Evolutionary conservation across 495 filamentous ascomycete species (phyloP).

Genomic region (Hyaloscypha finlandica): DNA sequence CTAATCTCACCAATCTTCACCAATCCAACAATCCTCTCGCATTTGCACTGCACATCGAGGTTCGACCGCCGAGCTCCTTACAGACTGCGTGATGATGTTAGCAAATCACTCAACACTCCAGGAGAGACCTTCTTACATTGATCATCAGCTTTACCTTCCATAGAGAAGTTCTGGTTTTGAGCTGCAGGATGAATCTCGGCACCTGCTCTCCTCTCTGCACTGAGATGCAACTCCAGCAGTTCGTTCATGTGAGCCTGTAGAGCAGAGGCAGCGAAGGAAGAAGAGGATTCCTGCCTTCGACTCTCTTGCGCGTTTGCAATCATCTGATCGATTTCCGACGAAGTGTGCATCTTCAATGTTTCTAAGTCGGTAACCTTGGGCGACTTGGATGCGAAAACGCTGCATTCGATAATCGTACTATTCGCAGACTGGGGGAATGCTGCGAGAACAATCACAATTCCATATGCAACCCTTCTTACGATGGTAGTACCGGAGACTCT

Average conservation of each 20-base stretch:
- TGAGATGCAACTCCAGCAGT: constrained; percentile 19
- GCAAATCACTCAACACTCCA: background rate
- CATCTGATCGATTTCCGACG: constrained; percentile 1
- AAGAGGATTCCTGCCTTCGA: background rate
- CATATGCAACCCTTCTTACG: constrained; percentile 14
- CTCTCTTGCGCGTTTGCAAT: background rate
- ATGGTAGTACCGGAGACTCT: constrained; percentile 7
- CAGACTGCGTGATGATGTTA: constrained; percentile 24
- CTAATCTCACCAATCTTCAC: constrained; percentile 7
- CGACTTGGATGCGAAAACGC: constrained; percentile 7
- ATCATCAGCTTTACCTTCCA: constrained; percentile 29
- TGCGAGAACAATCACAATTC: constrained; percentile 18
- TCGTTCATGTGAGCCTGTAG: constrained; percentile 10
- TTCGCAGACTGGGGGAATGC: constrained; percentile 21
- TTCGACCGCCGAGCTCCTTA: constrained; percentile 19
- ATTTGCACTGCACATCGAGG: constrained; percentile 24
- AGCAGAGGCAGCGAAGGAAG: background rate
- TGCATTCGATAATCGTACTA: constrained; percentile 27
- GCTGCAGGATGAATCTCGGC: constrained; percentile 28
- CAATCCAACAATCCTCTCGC: constrained; percentile 29
- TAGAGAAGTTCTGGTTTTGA: constrained; percentile 19
- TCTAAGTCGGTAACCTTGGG: background rate
- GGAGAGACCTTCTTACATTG: constrained; percentile 24
- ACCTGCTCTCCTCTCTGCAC: constrained; percentile 15
- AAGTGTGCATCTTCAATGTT: constrained; percentile 14